These are phyloP conservation scores for Fusarium domesticum DNA, from an alignment of 2,329 filamentous ascomycete genomes.

Conservation along the genomic window DNA sequence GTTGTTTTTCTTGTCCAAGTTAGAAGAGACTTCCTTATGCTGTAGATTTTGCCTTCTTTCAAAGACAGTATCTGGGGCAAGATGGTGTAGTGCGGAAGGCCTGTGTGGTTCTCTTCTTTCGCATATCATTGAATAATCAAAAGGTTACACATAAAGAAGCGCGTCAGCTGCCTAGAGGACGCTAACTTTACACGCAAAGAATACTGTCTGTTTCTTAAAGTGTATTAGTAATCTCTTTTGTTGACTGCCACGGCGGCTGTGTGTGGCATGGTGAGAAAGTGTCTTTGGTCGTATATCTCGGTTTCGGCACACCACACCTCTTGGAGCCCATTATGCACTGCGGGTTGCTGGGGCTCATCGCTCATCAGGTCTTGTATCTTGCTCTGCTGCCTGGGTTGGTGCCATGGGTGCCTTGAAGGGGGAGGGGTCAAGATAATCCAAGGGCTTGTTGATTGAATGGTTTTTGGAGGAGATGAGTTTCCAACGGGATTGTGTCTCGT, in stretches of 20 bases:
- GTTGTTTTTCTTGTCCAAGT: background rate
- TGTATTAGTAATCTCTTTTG: background rate
- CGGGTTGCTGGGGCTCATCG: background rate
- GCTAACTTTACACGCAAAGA: no score
- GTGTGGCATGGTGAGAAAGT: background rate
- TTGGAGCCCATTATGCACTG: background rate
- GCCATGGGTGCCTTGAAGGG: background rate
- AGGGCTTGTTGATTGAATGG: background rate
- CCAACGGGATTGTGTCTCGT: background rate
- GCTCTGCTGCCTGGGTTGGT: background rate
- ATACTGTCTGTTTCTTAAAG: no score
- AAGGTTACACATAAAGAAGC: background rate
- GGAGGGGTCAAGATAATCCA: background rate
- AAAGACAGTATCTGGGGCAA: no score
- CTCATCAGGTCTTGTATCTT: background rate
- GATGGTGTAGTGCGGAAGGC: no score
- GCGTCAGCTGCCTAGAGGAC: background rate
- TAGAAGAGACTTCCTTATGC: background rate
- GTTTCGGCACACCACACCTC: background rate
- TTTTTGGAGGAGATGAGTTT: background rate
- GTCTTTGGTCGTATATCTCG: background rate
- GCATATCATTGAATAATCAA: no score
- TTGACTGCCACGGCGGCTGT: background rate
- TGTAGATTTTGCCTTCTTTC: background rate
- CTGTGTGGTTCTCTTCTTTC: no score